Evolutionary conservation across 345 rosid genomes (phyloP), one percentile per base, ranked within the genome.

Genomic region (Sonneratia caseolaris): DNA sequence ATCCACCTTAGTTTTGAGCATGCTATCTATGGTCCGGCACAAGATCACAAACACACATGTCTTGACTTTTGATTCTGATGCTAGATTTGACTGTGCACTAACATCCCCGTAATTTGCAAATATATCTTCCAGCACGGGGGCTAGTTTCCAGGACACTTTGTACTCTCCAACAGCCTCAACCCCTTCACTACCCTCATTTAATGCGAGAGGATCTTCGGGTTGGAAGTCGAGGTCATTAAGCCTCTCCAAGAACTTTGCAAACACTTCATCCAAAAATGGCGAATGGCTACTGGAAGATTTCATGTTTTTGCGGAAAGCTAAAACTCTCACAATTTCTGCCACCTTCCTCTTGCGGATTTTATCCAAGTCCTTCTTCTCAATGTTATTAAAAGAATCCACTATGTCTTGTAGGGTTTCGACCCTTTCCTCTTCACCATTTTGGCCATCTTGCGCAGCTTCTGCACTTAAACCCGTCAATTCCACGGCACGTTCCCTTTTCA

Each of bases 61-160:
- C 61, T 45, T 1, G 37, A 32, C 55, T 0, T 0, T 69, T 4
- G 71, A 56, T 0, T 47, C 51, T 14, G 0, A 21, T 19, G 11
- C 2, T 1, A 69, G 22, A 8, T 0, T 32, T 42, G 59, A 22
- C 47, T 47, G n/a, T 0, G 49, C 42, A 38, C 71, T 69, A 9
- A 48, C 15, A 0, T 69, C 71, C 37, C 71, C 71, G n/a, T 0
- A 6, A 14, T 0, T 8, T 0, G 0, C 8, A 69, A 69, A 16
- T 37, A 18, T 7, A 15, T 69, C 3, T 48, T 3, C 55, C 12
- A 69, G 71, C 57, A 48, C 24, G 1, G 71, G 59, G 14, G 71
- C 61, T 16, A 69, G 48, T 16, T 69, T 69, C 71, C n/a, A 2
- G 22, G 71, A 45, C 42, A 69, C 55, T 19, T 69, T 69, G 59